Evolutionary conservation across 2,329 filamentous ascomycete genomes (phyloP).

Genomic region (Penicillium freii): DNA sequence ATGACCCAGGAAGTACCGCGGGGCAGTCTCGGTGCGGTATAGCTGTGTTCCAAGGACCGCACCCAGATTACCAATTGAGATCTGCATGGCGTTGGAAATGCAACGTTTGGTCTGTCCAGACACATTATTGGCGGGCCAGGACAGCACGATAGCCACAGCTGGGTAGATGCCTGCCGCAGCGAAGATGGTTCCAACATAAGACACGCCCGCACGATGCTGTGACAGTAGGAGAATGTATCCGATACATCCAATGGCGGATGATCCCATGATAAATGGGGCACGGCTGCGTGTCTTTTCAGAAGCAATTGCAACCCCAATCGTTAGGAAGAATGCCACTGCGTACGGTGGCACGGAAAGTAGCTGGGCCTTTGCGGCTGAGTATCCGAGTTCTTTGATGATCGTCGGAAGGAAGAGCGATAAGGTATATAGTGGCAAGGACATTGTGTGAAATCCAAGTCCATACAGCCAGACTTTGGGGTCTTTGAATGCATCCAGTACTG

Average conservation of each 20-base stretch:
- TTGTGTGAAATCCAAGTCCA: conserved; percentile 30
- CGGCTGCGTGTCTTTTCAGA: conserved; percentile 59
- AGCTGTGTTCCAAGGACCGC: conserved; percentile 69
- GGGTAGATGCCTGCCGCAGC: conserved; percentile 10
- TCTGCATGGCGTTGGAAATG: conserved; percentile 68
- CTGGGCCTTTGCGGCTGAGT: conserved; percentile 44
- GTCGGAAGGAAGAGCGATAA: conserved; percentile 43
- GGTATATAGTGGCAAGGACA: conserved; percentile 59
- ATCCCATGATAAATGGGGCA: conserved; percentile 63
- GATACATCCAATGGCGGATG: conserved; percentile 56
- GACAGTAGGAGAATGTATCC: conserved; percentile 63
- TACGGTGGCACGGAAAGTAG: conserved; percentile 65
- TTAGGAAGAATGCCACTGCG: conserved; percentile 60
- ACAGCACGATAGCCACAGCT: conserved; percentile 60
- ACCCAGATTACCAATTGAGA: conserved; percentile 68
- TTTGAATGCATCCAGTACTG: conserved; percentile 61
- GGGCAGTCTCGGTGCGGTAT: conserved; percentile 60
- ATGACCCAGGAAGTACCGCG: conserved; percentile 65
- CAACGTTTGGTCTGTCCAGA: conserved; percentile 68
- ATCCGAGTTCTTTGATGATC: conserved; percentile 46
- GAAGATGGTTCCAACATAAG: conserved; percentile 8
- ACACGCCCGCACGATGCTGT: conserved; percentile 45
- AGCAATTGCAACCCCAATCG: conserved; percentile 52
- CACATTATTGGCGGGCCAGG: conserved; percentile 71
- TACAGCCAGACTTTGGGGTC: conserved; percentile 45